These are phyloP conservation scores for Picochlorum costavermella DNA, from an alignment of 139 green algal genomes.

Conservation along the genomic window DNA sequence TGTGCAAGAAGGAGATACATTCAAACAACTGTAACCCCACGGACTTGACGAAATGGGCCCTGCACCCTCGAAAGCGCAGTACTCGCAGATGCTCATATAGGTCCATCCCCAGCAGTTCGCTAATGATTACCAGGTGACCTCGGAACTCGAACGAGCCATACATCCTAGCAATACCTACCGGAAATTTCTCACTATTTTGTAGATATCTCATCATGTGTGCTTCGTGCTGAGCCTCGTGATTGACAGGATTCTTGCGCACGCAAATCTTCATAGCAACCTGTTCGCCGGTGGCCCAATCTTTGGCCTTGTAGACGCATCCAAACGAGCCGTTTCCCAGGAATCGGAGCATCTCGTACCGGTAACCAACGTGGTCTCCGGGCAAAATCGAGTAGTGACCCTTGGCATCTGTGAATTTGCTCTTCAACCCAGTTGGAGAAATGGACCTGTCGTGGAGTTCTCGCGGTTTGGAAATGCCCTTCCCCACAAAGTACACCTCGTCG, in stretches of 20 bases:
- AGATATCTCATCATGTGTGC: conserved; percentile 85
- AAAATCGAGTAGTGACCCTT: conserved; percentile 3
- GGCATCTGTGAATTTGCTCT: conserved; percentile 3
- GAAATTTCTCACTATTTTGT: conserved; percentile 54
- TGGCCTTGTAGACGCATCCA: conserved; percentile 80
- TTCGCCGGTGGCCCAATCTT: conserved; percentile 18
- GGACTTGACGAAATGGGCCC: conserved; percentile 66
- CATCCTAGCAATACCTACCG: conserved; percentile 80
- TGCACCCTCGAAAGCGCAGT: conserved; percentile 77
- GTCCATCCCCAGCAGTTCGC: conserved; percentile 92
- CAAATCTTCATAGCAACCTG: conserved; percentile 88
- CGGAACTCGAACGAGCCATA: conserved; percentile 78
- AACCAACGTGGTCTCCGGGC: conserved; percentile 24
- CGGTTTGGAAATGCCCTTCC: background rate
- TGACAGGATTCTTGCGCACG: conserved; percentile 92
- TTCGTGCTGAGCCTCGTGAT: conserved; percentile 66
- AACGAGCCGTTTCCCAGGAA: conserved; percentile 88
- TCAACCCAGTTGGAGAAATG: background rate
- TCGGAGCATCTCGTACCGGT: conserved; percentile 58
- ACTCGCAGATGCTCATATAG: conserved; percentile 94
- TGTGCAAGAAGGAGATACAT: conserved; percentile 65
- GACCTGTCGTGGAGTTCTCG: background rate
- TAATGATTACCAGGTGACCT: conserved; percentile 90
- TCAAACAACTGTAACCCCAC: conserved; percentile 80
- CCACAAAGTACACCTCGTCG: conserved; percentile 25